phyloP scores from a whole-genome alignment of 352 stramenopile genomes.

The Aphanomyces euteiches region DNA sequence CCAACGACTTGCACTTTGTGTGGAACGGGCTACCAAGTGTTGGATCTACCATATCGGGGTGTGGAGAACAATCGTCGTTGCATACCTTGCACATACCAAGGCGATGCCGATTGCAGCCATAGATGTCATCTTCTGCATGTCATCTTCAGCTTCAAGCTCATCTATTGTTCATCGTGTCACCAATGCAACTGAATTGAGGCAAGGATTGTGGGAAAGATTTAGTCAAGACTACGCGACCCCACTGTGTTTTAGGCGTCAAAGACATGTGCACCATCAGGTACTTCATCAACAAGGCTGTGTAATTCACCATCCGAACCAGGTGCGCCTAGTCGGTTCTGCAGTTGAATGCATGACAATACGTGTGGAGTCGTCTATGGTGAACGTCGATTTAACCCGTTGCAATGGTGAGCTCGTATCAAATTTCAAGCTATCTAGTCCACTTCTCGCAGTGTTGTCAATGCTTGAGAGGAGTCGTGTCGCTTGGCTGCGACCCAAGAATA shows the following conservation, averaged over 20 bases:
- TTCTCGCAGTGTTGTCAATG: conserved; percentile 2
- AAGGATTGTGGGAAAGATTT: neutral
- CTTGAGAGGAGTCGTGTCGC: conserved; percentile 4
- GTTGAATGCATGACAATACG: conserved; percentile 5
- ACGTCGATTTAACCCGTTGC: neutral
- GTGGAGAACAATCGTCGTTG: neutral
- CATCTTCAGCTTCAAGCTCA: neutral
- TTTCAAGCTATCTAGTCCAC: neutral
- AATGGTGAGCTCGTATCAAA: neutral
- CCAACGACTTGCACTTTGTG: neutral
- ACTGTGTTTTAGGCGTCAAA: neutral
- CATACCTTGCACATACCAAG: neutral
- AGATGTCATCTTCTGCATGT: neutral
- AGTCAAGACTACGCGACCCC: neutral
- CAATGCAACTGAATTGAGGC: neutral
- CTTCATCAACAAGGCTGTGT: neutral
- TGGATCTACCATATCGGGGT: neutral
- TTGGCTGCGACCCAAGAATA: conserved; percentile 23
- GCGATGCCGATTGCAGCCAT: neutral
- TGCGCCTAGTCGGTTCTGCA: neutral
- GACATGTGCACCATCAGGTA: neutral
- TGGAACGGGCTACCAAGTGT: neutral
- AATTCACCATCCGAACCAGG: neutral
- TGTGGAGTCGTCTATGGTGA: neutral
- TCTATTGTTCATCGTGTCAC: neutral